Evolutionary conservation across 768 basidiomycete species (phyloP), one percentile per base, ranked within the genome.

Genomic region (Panellus pusillus): DNA sequence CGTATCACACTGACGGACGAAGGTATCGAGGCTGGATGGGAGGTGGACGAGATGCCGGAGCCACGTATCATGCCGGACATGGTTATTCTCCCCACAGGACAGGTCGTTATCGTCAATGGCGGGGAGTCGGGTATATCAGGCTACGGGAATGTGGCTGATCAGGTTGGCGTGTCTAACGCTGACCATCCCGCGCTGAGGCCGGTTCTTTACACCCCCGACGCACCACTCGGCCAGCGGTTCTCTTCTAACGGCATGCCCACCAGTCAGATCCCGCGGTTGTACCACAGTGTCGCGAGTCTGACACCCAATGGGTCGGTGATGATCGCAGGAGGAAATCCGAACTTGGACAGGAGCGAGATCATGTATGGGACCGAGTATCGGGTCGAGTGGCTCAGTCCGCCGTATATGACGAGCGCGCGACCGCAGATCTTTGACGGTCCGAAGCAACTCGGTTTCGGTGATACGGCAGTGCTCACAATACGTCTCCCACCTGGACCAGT

Each of bases 311-410:
- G 84, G 3, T 77, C 80, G 47, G 69, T 92, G 45, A 82, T 92
- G 84, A 82, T 93, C 52, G 84, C 89, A 17, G 90, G 90, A 31
- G 89, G 89, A 55, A 92, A 91, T 63, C 91, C 91, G 20, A 92
- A 92, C 68, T 68, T 91, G 54, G 89, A 92, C 67, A 73, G 88
- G 47, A 90, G 85, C 61, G 86, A 83, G 61, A 61, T 81, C 38
- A 73, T 74, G 65, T 94, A 89, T 65, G 84, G 86, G 28, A 93
- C 92, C 15, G 91, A 96, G 67, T 96, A 95, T 66, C 78, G 92
- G 45, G 88, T 93, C 29, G 94, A 97, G 66, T 85, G 87, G 79
- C 76, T 96, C 59, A 78, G 77, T 48, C 95, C 96, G 0, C 87
- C 89, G 24, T 98, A 96, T 65, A 84, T 90, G 82, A 66, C 69